Base-by-base conservation (phyloP, 495 filamentous ascomycete genomes). In the Penicillium cosmopolitanum region DNA sequence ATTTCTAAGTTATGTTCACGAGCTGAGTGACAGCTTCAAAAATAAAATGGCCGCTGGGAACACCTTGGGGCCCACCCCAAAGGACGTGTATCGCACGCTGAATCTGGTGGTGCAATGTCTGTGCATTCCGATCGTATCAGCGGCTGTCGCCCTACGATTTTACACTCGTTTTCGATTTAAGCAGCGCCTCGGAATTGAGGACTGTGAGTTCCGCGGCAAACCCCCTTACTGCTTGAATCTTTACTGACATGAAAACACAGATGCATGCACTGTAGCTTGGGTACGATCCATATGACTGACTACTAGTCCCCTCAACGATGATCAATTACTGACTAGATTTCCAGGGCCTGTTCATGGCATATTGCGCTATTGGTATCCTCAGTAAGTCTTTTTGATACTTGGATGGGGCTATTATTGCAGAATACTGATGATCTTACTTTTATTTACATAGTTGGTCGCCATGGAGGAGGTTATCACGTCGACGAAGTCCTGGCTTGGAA, bases 41-140 rank as follows among this genome's bases (percentile, higher is more conserved):
- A 38, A 36, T 6, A 51, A 34, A 18, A 73, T 74, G 71, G 55
- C 67, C 19, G 38, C 66, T 8, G 58, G 53, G 8, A 56, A 77
- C 31, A n/a, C 2, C 23, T 23, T 23, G 23, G 23, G 23, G 23
- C 23, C 23, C 3, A 23, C 36, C 15, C 72, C 73, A 6, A 56
- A 65, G 19, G 74, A 78, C 73, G 63, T 66, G 11, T 57, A 77
- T 16, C 54, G 72, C 51, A 79, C 77, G 1, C 48, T 78, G 36
- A 79, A 77, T 50, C 57, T 77, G 1, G 71, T 78, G 36, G 77
- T 74, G 11, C 77, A 82, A 63, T 69, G 64, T 34, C 63, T 82
- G n/a, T 81, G 76, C 60, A 72, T 82, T 44, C 70, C 71, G 2
- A 68, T 82, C 43, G 66, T 74, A 18, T 67, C 73, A 13, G 33